Conservation (phyloP, 2,329 filamentous ascomycete genomes). For the Colletotrichum sp. region DNA sequence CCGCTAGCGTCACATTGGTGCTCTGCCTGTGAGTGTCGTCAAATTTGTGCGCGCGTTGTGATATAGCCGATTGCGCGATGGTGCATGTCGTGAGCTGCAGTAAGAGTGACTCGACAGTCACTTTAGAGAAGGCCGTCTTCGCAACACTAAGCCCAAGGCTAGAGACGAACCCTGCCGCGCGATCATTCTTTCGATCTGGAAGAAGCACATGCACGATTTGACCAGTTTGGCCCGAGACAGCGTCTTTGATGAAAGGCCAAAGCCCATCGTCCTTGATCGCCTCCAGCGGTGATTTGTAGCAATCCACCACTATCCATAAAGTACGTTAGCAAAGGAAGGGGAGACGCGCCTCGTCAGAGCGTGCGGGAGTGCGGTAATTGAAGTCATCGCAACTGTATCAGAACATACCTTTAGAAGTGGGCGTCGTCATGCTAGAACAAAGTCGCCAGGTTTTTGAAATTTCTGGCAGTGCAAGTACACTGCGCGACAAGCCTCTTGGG, state of each 20-base stretch:
- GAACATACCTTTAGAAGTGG: neutral
- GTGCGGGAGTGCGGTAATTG: neutral
- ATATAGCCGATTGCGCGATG: neutral
- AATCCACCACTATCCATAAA: neutral
- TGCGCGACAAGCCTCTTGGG: neutral
- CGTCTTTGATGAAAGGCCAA: neutral
- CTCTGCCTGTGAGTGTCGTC: neutral
- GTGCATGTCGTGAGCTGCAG: neutral
- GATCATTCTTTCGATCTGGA: neutral
- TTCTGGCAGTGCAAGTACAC: neutral
- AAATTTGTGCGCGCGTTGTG: neutral
- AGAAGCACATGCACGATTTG: neutral
- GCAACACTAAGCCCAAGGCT: neutral
- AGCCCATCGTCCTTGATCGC: neutral
- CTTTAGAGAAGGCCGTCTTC: neutral
- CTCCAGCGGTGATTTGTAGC: neutral
- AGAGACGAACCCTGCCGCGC: neutral
- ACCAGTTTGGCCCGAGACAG: neutral
- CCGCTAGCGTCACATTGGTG: neutral
- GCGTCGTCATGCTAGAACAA: neutral
- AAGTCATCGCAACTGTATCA: neutral
- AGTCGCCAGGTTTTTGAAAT: neutral
- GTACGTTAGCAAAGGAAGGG: neutral
- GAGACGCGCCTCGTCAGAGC: neutral
- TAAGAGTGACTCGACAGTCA: neutral